A percentile compares a stretch with the other conserved stretches of the same genome.
phyloP scores from a whole-genome alignment of 495 filamentous ascomycete genomes.

The Aspergillus indologenus region DNA sequence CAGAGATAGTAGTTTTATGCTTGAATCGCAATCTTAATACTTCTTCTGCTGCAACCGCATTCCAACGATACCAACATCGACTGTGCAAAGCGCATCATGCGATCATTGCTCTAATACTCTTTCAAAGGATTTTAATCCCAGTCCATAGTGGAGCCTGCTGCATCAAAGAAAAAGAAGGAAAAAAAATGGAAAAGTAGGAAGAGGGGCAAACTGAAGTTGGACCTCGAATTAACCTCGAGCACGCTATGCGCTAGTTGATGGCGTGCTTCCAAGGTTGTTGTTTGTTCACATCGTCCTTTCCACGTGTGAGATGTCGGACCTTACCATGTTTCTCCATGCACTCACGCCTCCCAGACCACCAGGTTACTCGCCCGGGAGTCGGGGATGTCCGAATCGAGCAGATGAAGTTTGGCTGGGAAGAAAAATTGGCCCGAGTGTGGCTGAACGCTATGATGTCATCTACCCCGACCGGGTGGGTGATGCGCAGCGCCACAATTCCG shows the following conservation, averaged over 20 bases:
- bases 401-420: too few relatives aligned
- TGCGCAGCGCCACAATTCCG: neutral
- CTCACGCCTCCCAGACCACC: too few relatives aligned
- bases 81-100: neutral
- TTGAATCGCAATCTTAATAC: too few relatives aligned
- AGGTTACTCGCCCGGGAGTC: too few relatives aligned
- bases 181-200: conserved; percentile 1
- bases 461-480: neutral
- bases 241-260: conserved; percentile 13
- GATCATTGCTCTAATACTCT: neutral
- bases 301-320: neutral
- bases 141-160: neutral
- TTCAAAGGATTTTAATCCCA: neutral
- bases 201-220: neutral
- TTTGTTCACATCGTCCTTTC: neutral
- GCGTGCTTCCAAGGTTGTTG: conserved; percentile 2
- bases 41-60: too few relatives aligned
- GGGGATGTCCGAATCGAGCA: too few relatives aligned
- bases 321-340: too few relatives aligned
- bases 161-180: neutral
- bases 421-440: neutral
- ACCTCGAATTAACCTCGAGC: conserved; percentile 8
- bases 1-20: too few relatives aligned
- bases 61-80: neutral
- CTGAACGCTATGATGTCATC: neutral